phyloP scores from a whole-genome alignment of 768 basidiomycete genomes.

The Kwoniella dendrophila region DNA sequence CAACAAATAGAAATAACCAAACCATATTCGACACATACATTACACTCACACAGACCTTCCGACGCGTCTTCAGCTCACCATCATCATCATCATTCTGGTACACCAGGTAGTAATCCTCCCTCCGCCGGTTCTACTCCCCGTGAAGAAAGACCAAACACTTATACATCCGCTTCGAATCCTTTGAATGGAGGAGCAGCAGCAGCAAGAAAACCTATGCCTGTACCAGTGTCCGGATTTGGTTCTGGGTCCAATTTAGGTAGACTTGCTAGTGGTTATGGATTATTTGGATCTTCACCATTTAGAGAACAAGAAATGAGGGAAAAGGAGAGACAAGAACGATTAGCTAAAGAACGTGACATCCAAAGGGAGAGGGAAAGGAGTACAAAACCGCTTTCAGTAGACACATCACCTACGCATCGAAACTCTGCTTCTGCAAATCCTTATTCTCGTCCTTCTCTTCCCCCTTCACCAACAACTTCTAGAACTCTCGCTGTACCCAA shows the following conservation, averaged over 20 bases:
- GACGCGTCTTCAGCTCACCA: slow-evolving; percentile 17
- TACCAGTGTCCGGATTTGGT: too few species aligned
- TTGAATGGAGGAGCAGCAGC: not conserved
- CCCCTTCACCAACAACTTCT: slow-evolving; percentile 23
- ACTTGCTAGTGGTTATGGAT: slow-evolving; percentile 3
- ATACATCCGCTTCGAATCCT: not conserved
- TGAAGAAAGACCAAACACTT: slow-evolving; percentile 11
- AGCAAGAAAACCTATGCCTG: not conserved
- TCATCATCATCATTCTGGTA: slow-evolving; percentile 3
- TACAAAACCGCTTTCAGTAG: not conserved
- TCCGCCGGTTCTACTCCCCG: slow-evolving; percentile 9
- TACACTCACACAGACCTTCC: slow-evolving; percentile 9
- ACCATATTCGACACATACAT: slow-evolving; percentile 7
- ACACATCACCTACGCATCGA: slow-evolving; percentile 13
- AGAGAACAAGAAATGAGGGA: slow-evolving; percentile 22
- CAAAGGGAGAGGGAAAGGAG: slow-evolving; percentile 10
- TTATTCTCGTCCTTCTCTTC: slow-evolving; percentile 26
- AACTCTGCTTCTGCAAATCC: slow-evolving; percentile 16
- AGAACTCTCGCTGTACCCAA: slow-evolving; percentile 2
- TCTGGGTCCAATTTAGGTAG: too few species aligned
- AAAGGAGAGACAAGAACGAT: slow-evolving; percentile 18
- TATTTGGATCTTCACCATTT: slow-evolving; percentile 15
- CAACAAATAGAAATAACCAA: not conserved
- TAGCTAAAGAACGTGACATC: slow-evolving; percentile 18
- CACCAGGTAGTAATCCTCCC: slow-evolving; percentile 8